Percentiles rank a stretch among this genome's conserved stretches.
Evolutionary conservation across 331 rosid genomes (phyloP).

Genomic region (Spiraea crenata): DNA sequence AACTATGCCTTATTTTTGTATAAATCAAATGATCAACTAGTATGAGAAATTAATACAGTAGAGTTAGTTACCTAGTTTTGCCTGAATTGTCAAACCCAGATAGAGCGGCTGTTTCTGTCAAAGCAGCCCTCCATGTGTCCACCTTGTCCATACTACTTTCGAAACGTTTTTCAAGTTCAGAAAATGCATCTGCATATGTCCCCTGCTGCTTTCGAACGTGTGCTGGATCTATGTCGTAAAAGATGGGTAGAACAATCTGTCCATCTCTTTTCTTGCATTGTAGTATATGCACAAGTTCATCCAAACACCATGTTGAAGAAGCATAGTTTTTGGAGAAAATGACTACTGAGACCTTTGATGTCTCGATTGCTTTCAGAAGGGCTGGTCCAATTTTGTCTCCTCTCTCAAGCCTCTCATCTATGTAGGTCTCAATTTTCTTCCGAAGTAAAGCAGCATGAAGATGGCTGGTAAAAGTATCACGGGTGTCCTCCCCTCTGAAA

Average conservation of each 20-base stretch:
- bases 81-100: slow-evolving; percentile 6
- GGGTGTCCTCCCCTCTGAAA: slow-evolving; percentile 22
- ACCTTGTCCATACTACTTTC: neutral
- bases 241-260: neutral
- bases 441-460: neutral
- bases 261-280: neutral
- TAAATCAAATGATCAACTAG: neutral
- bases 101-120: neutral
- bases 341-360: neutral
- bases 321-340: slow-evolving; percentile 9
- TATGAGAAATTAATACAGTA: neutral
- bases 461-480: slow-evolving; percentile 2
- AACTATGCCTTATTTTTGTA: neutral
- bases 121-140: slow-evolving; percentile 8
- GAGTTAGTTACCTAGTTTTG: neutral
- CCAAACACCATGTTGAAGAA: slow-evolving; percentile 20
- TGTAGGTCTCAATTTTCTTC: neutral
- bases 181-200: neutral
- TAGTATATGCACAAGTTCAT: slow-evolving; percentile 9
- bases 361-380: slow-evolving; percentile 6
- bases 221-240: neutral
- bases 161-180: neutral
- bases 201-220: neutral
- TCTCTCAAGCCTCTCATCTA: neutral
- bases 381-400: neutral